phyloP scores from a whole-genome alignment of 345 rosid genomes.

The Citropsis articulata region DNA sequence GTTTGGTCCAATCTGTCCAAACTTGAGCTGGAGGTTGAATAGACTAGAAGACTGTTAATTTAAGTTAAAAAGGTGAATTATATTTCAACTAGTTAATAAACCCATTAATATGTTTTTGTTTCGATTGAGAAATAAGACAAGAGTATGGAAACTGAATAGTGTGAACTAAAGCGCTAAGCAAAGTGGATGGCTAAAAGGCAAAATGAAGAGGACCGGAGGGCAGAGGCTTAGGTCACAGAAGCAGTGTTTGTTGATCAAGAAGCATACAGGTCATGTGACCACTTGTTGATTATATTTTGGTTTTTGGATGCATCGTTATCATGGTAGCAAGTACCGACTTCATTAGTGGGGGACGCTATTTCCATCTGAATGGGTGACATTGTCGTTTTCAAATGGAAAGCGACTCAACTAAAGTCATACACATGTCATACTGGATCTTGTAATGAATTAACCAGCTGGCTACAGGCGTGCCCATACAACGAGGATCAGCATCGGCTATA shows the following conservation, averaged over 20 bases:
- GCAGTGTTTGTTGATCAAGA: background rate
- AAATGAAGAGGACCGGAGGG: background rate
- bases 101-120: too few relatives aligned
- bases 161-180: background rate
- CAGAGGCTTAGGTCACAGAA: background rate
- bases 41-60: background rate
- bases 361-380: conserved; percentile 10
- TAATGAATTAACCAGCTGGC: conserved; percentile 19
- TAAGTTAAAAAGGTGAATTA: too few relatives aligned
- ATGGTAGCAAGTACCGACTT: conserved; percentile 6
- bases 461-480: background rate
- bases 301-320: conserved; percentile 11
- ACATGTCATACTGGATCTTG: conserved; percentile 20
- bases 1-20: background rate
- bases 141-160: background rate
- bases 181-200: background rate
- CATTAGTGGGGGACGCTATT: conserved; percentile 1
- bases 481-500: background rate
- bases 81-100: too few relatives aligned
- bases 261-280: conserved; percentile 22
- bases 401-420: conserved; percentile 1
- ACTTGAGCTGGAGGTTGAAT: background rate
- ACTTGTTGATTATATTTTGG: conserved; percentile 11
- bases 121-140: background rate
- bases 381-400: conserved; percentile 12